Evolutionary conservation across 2,329 filamentous ascomycete species (phyloP).

Genomic region (Cytospora piceae): DNA sequence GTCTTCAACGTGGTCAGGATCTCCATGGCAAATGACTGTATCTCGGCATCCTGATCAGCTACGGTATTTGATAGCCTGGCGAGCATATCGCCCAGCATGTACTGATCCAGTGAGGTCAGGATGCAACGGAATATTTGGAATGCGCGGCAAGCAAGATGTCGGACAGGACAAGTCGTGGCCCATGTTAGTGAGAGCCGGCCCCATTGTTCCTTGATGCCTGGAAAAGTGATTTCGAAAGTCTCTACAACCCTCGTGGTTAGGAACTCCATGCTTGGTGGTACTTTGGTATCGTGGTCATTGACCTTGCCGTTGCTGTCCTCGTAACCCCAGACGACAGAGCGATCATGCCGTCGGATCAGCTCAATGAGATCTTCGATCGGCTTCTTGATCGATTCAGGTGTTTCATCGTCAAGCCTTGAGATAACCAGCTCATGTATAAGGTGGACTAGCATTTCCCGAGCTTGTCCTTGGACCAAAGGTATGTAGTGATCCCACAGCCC

Average conservation of each 20-base stretch:
- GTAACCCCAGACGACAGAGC: slow-evolving; percentile 88
- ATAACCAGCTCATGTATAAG: slow-evolving; percentile 95
- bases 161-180: slow-evolving; percentile 95
- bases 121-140: slow-evolving; percentile 98
- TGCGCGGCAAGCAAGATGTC: slow-evolving; percentile 92
- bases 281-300: slow-evolving; percentile 74
- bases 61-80: slow-evolving; percentile 94
- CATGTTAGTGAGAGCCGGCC: slow-evolving; percentile 86
- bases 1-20: slow-evolving; percentile 93
- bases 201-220: slow-evolving; percentile 89
- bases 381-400: slow-evolving; percentile 64
- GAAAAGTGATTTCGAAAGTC: slow-evolving; percentile 83
- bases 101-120: slow-evolving; percentile 83
- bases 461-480: slow-evolving; percentile 91
- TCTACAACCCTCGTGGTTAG: slow-evolving; percentile 81
- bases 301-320: slow-evolving; percentile 86
- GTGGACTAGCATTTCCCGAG: slow-evolving; percentile 96
- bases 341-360: slow-evolving; percentile 80
- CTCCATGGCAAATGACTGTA: slow-evolving; percentile 97
- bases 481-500: slow-evolving; percentile 99
- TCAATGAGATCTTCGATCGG: slow-evolving; percentile 89
- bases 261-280: slow-evolving; percentile 84
- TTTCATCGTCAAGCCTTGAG: slow-evolving; percentile 71
- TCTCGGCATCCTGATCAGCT: slow-evolving; percentile 90
- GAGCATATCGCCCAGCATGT: slow-evolving; percentile 97